Percentiles rank a stretch among this genome's conserved stretches.
These are phyloP conservation scores for Diplotaxis tenuifolia DNA, from an alignment of 345 rosid species.

Conservation along the genomic window DNA sequence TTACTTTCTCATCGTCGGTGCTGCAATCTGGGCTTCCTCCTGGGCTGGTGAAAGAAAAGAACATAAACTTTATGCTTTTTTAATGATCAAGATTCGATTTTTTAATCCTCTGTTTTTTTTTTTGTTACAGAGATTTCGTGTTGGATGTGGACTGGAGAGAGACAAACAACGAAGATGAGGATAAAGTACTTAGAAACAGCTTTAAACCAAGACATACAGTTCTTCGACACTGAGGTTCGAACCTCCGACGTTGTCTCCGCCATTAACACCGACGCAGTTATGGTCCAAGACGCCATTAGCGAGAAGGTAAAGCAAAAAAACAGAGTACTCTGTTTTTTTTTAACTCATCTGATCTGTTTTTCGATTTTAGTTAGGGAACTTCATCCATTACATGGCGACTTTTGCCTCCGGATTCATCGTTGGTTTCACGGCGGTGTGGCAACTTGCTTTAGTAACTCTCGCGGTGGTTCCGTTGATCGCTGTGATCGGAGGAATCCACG, in stretches of 20 bases:
- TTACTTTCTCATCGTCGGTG: conserved; percentile 96
- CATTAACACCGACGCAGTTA: not conserved
- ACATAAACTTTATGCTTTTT: not conserved
- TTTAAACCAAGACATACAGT: not conserved
- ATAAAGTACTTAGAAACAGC: not conserved
- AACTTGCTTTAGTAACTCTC: not conserved
- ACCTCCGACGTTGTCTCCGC: not conserved
- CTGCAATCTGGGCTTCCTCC: conserved; percentile 98
- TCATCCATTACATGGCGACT: not conserved
- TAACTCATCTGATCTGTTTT: not conserved
- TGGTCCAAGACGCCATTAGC: not conserved
- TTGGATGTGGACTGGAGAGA: not conserved
- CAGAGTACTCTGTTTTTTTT: not conserved
- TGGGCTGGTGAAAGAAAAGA: conserved; percentile 73
- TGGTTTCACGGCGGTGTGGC: not conserved
- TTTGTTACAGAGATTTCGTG: not conserved
- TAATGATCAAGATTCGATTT: conserved; percentile 3
- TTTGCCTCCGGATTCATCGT: not conserved
- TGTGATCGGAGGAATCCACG: not conserved
- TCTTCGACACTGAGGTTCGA: not conserved
- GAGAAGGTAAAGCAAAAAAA: not conserved
- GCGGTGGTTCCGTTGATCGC: not conserved
- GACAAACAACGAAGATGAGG: not conserved
- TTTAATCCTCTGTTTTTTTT: too few species aligned
- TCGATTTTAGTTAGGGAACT: not conserved